Evolutionary conservation across 108 stramenopile species (phyloP).

Genomic region (Nitzschia putrida): DNA sequence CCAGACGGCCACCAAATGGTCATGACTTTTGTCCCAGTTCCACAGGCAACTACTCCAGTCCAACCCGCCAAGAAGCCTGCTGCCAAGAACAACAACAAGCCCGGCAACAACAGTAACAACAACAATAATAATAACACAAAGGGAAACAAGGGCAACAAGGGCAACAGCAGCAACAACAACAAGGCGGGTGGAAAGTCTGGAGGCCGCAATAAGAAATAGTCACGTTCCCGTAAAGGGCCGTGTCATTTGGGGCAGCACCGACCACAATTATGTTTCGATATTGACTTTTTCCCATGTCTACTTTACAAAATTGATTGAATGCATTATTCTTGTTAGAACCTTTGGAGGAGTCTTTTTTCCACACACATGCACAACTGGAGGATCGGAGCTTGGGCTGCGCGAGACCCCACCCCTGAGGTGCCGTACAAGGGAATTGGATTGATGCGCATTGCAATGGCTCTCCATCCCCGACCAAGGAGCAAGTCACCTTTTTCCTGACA

Average conservation of each 20-base stretch:
- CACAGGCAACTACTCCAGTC: neutral
- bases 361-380: no score
- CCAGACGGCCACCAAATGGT: slow-evolving; percentile 79
- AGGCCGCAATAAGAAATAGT: slow-evolving; percentile 14
- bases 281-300: neutral
- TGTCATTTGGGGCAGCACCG: no score
- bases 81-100: neutral
- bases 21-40: slow-evolving; percentile 68
- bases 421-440: no score
- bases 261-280: neutral
- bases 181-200: neutral
- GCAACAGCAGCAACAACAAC: neutral
- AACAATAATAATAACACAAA: neutral
- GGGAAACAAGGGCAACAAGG: slow-evolving; percentile 4
- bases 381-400: no score
- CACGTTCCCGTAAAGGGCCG: no score
- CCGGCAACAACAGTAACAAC: slow-evolving; percentile 4
- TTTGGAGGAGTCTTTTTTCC: no score
- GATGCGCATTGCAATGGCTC: no score
- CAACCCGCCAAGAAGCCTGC: neutral
- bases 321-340: neutral
- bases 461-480: no score
- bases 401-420: no score
- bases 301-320: neutral
- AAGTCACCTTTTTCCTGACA: no score